Conservation (phyloP, 176 grass and related monocot genomes). For the Bolboschoenus planiculmis region DNA sequence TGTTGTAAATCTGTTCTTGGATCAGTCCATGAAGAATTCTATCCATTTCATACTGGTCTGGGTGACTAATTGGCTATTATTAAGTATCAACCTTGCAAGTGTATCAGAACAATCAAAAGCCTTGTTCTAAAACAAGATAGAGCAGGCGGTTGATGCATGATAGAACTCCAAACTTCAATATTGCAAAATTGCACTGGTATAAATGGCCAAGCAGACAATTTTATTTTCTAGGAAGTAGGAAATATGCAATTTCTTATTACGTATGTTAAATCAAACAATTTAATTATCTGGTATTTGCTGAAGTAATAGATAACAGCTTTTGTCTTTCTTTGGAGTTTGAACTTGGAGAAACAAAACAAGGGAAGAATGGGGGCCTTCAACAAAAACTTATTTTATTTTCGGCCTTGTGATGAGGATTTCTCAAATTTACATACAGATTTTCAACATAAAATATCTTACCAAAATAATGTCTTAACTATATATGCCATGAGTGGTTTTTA, state of each 20-base stretch:
- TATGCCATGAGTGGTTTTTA: too few species aligned
- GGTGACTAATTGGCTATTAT: neutral
- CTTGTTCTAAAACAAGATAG: too few species aligned
- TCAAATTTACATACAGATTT: too few species aligned
- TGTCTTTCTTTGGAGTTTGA: neutral
- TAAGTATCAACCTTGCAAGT: neutral
- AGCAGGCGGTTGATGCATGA: too few species aligned
- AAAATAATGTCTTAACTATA: too few species aligned
- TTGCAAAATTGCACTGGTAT: neutral
- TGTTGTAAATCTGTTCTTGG: neutral
- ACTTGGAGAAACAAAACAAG: neutral
- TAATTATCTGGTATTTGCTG: neutral
- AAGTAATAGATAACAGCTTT: neutral
- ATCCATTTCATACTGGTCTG: neutral
- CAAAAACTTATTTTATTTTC: neutral
- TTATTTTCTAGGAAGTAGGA: neutral
- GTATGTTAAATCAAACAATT: neutral
- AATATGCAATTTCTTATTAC: neutral
- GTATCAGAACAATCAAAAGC: neutral
- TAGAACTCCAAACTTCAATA: neutral
- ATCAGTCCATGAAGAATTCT: neutral
- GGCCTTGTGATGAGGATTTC: too few species aligned
- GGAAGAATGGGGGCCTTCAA: neutral
- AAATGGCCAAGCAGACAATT: neutral
- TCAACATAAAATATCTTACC: too few species aligned